A percentile compares a stretch with the other conserved stretches of the same genome.
Conservation (phyloP, 169 alveolate species). For the Cryptosporidium viatorum region DNA sequence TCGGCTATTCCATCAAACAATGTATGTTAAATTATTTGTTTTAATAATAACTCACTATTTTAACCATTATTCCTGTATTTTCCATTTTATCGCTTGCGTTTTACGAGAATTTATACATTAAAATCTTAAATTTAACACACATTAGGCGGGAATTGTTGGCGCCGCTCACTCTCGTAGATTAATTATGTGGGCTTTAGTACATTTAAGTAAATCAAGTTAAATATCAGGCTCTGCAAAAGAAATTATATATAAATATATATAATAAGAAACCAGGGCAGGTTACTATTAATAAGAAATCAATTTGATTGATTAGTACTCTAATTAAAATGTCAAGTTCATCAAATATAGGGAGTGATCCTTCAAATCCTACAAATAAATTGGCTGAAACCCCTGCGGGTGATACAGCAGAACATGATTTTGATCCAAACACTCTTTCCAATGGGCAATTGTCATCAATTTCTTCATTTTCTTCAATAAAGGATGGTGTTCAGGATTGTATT, state of each 20-base stretch:
- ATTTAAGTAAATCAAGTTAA: conserved; percentile 35
- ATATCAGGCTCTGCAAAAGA: not conserved
- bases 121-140: conserved; percentile 15
- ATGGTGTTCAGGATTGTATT: conserved; percentile 72
- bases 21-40: conserved; percentile 24
- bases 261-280: not conserved
- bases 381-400: conserved; percentile 29
- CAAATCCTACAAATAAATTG: conserved; percentile 7
- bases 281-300: not conserved
- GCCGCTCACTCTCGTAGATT: conserved; percentile 48
- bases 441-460: conserved; percentile 36
- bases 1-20: conserved; percentile 65
- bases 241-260: conserved; percentile 1
- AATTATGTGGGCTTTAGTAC: conserved; percentile 30
- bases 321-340: conserved; percentile 58
- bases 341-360: conserved; percentile 13
- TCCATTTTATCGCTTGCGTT: not conserved
- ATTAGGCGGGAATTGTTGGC: conserved; percentile 32
- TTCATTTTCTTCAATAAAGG: conserved; percentile 65
- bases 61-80: not conserved
- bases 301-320: not conserved
- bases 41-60: not conserved
- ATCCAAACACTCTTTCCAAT: conserved; percentile 9
- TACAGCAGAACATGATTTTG: conserved; percentile 61
- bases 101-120: not conserved